Evolutionary conservation across 1,284 basidiomycete genomes (phyloP).

Genomic region (Moesziomyces parantarcticus): DNA sequence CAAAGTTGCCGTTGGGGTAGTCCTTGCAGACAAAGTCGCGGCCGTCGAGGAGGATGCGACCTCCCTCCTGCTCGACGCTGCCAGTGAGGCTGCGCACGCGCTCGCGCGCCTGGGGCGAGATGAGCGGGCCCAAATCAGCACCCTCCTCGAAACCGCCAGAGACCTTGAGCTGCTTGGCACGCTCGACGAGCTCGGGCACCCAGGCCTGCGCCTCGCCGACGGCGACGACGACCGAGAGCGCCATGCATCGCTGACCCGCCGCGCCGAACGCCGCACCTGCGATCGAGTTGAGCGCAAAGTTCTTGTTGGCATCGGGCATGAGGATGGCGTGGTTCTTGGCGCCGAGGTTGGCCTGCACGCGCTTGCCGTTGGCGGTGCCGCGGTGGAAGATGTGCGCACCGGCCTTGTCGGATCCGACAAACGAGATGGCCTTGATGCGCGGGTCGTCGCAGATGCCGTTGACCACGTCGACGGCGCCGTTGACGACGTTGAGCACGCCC

Average conservation of each 20-base stretch:
- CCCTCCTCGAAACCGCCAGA: conserved; percentile 89
- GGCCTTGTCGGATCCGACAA: conserved; percentile 94
- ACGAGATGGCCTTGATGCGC: conserved; percentile 90
- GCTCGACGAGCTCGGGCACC: conserved; percentile 87
- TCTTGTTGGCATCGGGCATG: conserved; percentile 97
- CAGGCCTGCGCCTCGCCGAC: conserved; percentile 85
- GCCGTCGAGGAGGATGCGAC: conserved; percentile 88
- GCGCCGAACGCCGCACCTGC: conserved; percentile 96
- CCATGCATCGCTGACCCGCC: conserved; percentile 88
- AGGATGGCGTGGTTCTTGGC: conserved; percentile 84
- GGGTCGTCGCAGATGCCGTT: conserved; percentile 94
- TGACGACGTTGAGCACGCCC: conserved; percentile 73
- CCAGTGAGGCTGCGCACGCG: conserved; percentile 82
- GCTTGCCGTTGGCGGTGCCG: conserved; percentile 86
- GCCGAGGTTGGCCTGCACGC: conserved; percentile 93
- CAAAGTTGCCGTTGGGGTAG: conserved; percentile 92
- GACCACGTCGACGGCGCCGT: conserved; percentile 88
- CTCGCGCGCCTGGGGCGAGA: conserved; percentile 85
- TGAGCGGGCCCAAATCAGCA: conserved; percentile 92
- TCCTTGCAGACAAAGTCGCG: conserved; percentile 76
- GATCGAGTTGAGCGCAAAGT: conserved; percentile 90
- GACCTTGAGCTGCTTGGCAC: conserved; percentile 83
- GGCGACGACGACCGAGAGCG: conserved; percentile 74
- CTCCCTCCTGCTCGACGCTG: conserved; percentile 84
- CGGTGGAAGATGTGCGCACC: conserved; percentile 88